Evolutionary conservation across 352 stramenopile species (phyloP).

Genomic region (Phytophthora megakarya): DNA sequence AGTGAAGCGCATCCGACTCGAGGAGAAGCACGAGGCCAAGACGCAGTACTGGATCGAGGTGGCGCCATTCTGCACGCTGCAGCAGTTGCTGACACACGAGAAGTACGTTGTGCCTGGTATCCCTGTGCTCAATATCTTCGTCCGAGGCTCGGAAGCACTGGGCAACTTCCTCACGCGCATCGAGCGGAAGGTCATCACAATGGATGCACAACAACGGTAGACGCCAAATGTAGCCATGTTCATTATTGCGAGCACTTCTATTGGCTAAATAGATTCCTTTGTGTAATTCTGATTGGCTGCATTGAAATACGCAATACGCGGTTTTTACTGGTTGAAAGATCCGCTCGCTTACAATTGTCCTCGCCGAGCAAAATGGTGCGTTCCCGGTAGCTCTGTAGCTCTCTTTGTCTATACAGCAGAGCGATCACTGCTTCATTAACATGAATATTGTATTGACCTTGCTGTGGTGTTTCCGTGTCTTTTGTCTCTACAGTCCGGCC

Average conservation of each 20-base stretch:
- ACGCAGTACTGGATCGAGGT: slow-evolving; percentile 79
- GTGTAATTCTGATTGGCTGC: slow-evolving; percentile 18
- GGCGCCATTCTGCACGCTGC: slow-evolving; percentile 80
- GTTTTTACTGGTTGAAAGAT: slow-evolving; percentile 31
- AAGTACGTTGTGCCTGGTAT: slow-evolving; percentile 87
- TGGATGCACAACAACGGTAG: slow-evolving; percentile 44
- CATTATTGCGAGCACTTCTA: not conserved
- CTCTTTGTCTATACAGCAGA: not conserved
- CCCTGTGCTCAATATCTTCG: slow-evolving; percentile 85
- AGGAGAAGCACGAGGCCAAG: slow-evolving; percentile 82
- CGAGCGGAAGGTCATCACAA: slow-evolving; percentile 56
- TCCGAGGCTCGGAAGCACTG: slow-evolving; percentile 64
- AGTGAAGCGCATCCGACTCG: slow-evolving; percentile 54
- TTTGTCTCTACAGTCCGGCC: slow-evolving; percentile 55
- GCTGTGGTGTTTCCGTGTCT: slow-evolving; percentile 5
- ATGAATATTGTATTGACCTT: not conserved
- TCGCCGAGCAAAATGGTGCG: slow-evolving; percentile 35
- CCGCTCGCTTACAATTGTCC: slow-evolving; percentile 23
- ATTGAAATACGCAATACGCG: not conserved
- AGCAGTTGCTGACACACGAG: slow-evolving; percentile 68
- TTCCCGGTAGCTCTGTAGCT: slow-evolving; percentile 3
- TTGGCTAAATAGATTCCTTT: slow-evolving; percentile 9
- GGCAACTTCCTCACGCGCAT: slow-evolving; percentile 74
- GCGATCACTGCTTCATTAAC: not conserved
- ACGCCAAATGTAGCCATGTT: slow-evolving; percentile 8